Evolutionary conservation across 2,329 filamentous ascomycete species (phyloP).

Genomic region (Biscogniauxia marginata): DNA sequence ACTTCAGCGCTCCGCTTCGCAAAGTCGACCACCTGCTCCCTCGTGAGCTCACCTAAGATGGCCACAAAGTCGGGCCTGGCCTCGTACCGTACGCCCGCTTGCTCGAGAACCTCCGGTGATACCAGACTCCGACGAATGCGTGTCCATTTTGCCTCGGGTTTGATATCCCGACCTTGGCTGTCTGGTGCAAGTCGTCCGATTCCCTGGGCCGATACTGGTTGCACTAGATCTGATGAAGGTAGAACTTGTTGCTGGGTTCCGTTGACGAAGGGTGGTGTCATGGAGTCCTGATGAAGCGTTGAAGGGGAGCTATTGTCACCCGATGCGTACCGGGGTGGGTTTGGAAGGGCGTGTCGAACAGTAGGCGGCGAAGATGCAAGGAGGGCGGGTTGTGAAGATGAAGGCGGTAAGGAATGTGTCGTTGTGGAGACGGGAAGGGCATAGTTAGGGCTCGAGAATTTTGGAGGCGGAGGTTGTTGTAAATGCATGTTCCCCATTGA

Average conservation of each 20-base stretch:
- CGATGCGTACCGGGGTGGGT: conserved; percentile 41
- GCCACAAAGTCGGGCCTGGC: conserved; percentile 61
- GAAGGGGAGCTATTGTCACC: conserved; percentile 28
- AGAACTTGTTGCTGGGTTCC: conserved; percentile 17
- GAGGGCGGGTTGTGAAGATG: conserved; percentile 36
- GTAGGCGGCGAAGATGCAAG: conserved; percentile 34
- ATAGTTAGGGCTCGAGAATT: conserved; percentile 30
- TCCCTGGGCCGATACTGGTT: conserved; percentile 16
- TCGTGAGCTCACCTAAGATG: conserved; percentile 53
- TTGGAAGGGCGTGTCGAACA: not conserved
- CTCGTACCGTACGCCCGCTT: conserved; percentile 58
- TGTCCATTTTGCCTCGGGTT: conserved; percentile 58
- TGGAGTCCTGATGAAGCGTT: conserved; percentile 20
- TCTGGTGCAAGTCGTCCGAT: conserved; percentile 52
- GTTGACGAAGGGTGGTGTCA: conserved; percentile 27
- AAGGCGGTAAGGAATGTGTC: conserved; percentile 33
- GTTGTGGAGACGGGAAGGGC: conserved; percentile 37
- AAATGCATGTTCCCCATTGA: conserved; percentile 44
- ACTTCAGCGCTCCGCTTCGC: conserved; percentile 49
- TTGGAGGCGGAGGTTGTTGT: conserved; percentile 29
- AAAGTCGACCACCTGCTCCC: conserved; percentile 51
- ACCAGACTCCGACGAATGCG: conserved; percentile 54
- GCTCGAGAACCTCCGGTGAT: conserved; percentile 56
- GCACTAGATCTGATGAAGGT: not conserved
- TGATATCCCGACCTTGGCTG: conserved; percentile 55